These are phyloP conservation scores for Knufia petricola DNA, from an alignment of 2,329 filamentous ascomycete genomes.

Conservation along the genomic window DNA sequence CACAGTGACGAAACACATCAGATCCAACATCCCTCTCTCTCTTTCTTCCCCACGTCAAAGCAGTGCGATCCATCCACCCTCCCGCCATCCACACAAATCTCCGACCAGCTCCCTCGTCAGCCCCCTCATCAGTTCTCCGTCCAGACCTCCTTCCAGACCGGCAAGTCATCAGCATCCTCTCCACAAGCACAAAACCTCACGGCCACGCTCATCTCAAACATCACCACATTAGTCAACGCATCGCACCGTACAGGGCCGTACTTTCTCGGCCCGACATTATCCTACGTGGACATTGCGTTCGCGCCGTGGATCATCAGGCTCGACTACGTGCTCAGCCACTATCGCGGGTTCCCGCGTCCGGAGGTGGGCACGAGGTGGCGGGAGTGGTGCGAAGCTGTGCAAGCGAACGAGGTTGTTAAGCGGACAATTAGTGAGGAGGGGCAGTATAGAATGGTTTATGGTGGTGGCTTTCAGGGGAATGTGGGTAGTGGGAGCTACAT, in stretches of 20 bases:
- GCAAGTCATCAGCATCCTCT: background rate
- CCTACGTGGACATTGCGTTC: conserved; percentile 64
- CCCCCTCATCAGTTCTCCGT: background rate
- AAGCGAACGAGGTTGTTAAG: conserved; percentile 51
- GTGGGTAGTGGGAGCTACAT: too few relatives aligned
- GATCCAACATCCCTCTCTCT: background rate
- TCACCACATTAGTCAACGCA: conserved; percentile 51
- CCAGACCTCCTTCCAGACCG: background rate
- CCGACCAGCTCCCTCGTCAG: too few relatives aligned
- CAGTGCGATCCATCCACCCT: background rate
- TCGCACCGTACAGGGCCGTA: conserved; percentile 56
- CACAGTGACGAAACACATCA: background rate
- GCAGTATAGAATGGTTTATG: conserved; percentile 39
- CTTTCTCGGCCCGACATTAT: conserved; percentile 50
- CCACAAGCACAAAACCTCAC: conserved; percentile 19
- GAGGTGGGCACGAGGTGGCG: conserved; percentile 56
- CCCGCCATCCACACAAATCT: background rate
- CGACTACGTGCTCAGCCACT: conserved; percentile 54
- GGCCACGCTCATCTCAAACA: conserved; percentile 47
- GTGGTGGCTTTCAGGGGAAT: conserved; percentile 11
- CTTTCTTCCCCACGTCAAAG: background rate
- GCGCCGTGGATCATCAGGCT: conserved; percentile 66
- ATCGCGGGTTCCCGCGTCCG: conserved; percentile 57
- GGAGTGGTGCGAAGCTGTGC: conserved; percentile 61
- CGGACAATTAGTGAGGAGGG: conserved; percentile 59